Evolutionary conservation across 331 rosid genomes (phyloP).

Genomic region (Erythrophleum ivorense): DNA sequence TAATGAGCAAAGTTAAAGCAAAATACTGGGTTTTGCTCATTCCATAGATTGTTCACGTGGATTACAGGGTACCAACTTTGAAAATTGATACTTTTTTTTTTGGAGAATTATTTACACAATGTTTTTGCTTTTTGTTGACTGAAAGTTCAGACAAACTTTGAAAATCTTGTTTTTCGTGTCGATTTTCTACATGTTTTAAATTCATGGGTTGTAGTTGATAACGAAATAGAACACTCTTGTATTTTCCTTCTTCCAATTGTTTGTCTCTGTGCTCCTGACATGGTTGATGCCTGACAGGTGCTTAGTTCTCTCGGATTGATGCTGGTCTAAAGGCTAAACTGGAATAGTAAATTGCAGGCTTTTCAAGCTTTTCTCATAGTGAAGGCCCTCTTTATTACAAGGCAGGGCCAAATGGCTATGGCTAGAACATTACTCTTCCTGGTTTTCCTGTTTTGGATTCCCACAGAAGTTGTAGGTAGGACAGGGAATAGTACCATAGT

Average conservation of each 20-base stretch:
- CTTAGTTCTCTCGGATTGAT: constrained; percentile 40
- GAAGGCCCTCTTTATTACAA: constrained; percentile 47
- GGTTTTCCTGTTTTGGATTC: constrained; percentile 60
- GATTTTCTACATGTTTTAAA: constrained; percentile 30
- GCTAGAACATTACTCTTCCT: constrained; percentile 41
- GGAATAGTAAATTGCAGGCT: constrained; percentile 29
- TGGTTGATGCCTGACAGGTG: constrained; percentile 42
- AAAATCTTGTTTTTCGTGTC: constrained; percentile 37
- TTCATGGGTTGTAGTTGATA: neutral
- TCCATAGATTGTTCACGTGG: constrained; percentile 33
- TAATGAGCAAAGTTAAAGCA: neutral
- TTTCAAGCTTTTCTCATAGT: constrained; percentile 38
- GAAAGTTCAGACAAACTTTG: neutral
- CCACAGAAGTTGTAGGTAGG: constrained; percentile 54
- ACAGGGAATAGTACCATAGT: constrained; percentile 38
- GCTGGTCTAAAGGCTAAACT: constrained; percentile 35
- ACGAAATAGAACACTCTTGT: neutral
- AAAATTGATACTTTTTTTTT: constrained; percentile 5
- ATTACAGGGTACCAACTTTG: constrained; percentile 40
- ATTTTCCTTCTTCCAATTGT: constrained; percentile 10
- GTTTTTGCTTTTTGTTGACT: constrained; percentile 19
- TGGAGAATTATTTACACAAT: neutral
- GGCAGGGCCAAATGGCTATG: constrained; percentile 33
- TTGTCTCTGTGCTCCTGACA: constrained; percentile 39
- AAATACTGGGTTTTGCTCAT: constrained; percentile 28